Evolutionary conservation across 164 flowering plant genomes (phyloP).

Genomic region (Tetrastigma voinierianum): DNA sequence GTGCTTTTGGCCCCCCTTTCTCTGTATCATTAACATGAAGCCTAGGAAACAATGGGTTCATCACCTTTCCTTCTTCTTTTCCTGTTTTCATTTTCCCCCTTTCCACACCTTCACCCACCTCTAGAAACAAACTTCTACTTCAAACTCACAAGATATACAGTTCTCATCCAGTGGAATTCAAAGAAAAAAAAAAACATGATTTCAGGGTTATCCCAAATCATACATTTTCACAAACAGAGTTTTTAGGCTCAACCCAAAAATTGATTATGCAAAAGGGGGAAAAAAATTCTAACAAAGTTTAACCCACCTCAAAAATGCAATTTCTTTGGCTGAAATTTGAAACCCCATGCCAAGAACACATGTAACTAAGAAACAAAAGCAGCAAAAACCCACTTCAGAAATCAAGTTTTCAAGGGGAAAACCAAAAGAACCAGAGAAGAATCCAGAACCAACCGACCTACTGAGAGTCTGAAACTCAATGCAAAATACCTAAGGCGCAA

Average conservation of each 20-base stretch:
- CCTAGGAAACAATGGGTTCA: conserved; percentile 76
- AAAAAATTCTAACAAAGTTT: neutral
- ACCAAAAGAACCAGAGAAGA: too few relatives aligned
- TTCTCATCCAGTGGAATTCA: neutral
- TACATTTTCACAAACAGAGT: neutral
- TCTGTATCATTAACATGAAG: conserved; percentile 81
- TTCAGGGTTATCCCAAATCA: neutral
- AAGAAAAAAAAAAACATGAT: neutral
- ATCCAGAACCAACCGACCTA: too few relatives aligned
- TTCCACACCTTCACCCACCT: neutral
- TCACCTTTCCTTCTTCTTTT: conserved; percentile 49
- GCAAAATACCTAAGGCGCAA: too few relatives aligned
- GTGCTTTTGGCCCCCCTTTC: conserved; percentile 83
- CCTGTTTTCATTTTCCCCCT: conserved; percentile 35
- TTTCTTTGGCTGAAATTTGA: conserved; percentile 5
- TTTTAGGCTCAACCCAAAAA: too few relatives aligned
- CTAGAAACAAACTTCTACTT: too few relatives aligned
- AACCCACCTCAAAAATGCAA: conserved; percentile 9
- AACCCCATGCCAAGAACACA: too few relatives aligned
- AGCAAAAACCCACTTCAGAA: too few relatives aligned
- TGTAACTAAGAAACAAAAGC: too few relatives aligned
- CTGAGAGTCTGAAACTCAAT: too few relatives aligned
- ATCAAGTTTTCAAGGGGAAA: too few relatives aligned
- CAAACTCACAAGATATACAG: neutral
- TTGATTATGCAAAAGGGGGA: neutral